Conservation (phyloP, 164 flowering plant species). For the Dillenia suffruticosa region DNA sequence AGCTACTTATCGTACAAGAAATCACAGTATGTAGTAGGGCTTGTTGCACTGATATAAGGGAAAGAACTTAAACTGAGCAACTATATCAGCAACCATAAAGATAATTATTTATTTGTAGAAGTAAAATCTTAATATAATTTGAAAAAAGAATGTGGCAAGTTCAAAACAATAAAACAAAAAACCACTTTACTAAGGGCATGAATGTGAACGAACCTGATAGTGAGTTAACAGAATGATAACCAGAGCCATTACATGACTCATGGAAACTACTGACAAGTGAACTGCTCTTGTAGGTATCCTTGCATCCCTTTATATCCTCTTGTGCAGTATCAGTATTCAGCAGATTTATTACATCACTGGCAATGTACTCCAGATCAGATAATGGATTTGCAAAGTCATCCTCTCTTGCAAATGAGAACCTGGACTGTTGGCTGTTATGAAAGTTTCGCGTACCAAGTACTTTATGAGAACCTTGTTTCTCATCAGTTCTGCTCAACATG, state of each 20-base stretch:
- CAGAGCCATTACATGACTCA: constrained; percentile 13
- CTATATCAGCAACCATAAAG: neutral
- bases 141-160: too few relatives aligned
- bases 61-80: neutral
- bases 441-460: constrained; percentile 25
- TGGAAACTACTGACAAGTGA: constrained; percentile 8
- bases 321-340: constrained; percentile 3
- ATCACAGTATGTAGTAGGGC: too few relatives aligned
- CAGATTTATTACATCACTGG: constrained; percentile 7
- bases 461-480: constrained; percentile 17
- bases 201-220: constrained; percentile 19
- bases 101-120: neutral
- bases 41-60: neutral
- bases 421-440: constrained; percentile 31
- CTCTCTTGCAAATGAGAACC: constrained; percentile 51
- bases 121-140: too few relatives aligned
- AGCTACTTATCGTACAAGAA: too few relatives aligned
- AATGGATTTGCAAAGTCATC: constrained; percentile 28
- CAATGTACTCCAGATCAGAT: constrained; percentile 18
- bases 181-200: neutral
- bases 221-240: constrained; percentile 11
- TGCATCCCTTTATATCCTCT: constrained; percentile 18
- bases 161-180: neutral
- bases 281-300: constrained; percentile 19
- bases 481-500: constrained; percentile 28